These are phyloP conservation scores for Aspergillaceae sp. DNA, from an alignment of 2,329 filamentous ascomycete species.

Conservation along the genomic window DNA sequence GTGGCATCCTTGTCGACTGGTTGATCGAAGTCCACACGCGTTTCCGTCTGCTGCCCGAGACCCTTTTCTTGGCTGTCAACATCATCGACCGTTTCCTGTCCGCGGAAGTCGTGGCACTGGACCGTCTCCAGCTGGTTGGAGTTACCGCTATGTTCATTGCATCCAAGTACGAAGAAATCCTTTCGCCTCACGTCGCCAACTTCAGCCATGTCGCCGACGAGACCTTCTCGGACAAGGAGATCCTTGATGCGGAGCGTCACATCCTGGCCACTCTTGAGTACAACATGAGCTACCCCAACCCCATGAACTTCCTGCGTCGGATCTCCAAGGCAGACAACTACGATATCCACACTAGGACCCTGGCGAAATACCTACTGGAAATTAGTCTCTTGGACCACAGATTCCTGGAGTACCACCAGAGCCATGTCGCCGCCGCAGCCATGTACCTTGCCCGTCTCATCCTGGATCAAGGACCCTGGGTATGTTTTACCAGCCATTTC, in stretches of 20 bases:
- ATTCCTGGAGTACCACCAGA: conserved; percentile 82
- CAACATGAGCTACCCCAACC: conserved; percentile 96
- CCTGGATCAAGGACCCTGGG: conserved; percentile 84
- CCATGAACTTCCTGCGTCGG: conserved; percentile 98
- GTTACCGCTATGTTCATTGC: conserved; percentile 99
- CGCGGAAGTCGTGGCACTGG: conserved; percentile 87
- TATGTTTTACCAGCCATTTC: conserved; percentile 38
- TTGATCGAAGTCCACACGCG: conserved; percentile 96
- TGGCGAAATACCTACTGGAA: conserved; percentile 96
- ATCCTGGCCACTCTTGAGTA: conserved; percentile 87
- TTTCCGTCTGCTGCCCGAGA: conserved; percentile 92
- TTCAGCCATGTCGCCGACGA: conserved; percentile 96
- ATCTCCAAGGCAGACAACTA: conserved; percentile 99
- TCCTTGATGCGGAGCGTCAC: conserved; percentile 93
- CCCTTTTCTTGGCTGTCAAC: conserved; percentile 92
- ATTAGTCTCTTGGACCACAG: conserved; percentile 92
- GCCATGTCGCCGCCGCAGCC: conserved; percentile 79
- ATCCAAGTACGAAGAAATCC: conserved; percentile 96
- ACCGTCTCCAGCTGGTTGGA: conserved; percentile 90
- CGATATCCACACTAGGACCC: conserved; percentile 92
- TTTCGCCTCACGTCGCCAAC: conserved; percentile 93
- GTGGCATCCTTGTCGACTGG: conserved; percentile 95
- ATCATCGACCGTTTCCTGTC: conserved; percentile 97
- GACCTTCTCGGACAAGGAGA: conserved; percentile 90
- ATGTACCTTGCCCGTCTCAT: conserved; percentile 94